Evolutionary conservation across 805 yeast genomes (phyloP).

Genomic region (Kluyveromyces nonfermentans): DNA sequence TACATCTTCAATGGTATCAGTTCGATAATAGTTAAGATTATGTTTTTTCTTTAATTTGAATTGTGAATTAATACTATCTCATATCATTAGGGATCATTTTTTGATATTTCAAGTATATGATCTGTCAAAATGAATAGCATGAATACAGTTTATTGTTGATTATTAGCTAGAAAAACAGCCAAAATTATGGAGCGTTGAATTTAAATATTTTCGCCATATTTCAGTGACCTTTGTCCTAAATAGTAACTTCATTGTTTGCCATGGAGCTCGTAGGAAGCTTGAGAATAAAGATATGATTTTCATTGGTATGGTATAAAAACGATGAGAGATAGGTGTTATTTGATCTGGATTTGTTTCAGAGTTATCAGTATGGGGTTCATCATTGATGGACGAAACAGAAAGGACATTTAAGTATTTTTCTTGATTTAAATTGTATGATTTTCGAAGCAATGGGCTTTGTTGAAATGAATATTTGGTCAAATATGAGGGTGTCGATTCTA

Average conservation of each 20-base stretch:
- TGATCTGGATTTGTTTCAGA: not conserved
- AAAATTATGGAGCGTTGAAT: not conserved
- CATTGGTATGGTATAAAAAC: not conserved
- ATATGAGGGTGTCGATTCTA: constrained; percentile 2
- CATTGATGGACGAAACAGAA: not conserved
- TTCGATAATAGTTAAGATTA: too few species aligned
- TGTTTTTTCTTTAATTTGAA: too few species aligned
- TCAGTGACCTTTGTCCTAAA: not conserved
- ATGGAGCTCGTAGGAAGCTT: not conserved
- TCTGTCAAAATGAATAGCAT: not conserved
- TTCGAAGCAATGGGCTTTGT: constrained; percentile 1
- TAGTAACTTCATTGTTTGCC: not conserved
- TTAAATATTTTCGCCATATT: not conserved
- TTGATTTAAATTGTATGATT: not conserved
- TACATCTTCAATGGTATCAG: not conserved
- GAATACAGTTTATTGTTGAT: not conserved
- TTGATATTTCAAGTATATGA: not conserved
- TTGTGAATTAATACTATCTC: too few species aligned
- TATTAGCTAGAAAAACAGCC: not conserved
- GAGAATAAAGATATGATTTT: not conserved
- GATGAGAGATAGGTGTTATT: not conserved
- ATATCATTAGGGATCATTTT: too few species aligned
- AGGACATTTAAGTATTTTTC: not conserved
- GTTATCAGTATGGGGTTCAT: not conserved
- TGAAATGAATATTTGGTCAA: not conserved